A percentile compares a stretch with the other conserved stretches of the same genome.
Evolutionary conservation across 352 stramenopile species (phyloP).

Genomic region (Pythium periplocum): DNA sequence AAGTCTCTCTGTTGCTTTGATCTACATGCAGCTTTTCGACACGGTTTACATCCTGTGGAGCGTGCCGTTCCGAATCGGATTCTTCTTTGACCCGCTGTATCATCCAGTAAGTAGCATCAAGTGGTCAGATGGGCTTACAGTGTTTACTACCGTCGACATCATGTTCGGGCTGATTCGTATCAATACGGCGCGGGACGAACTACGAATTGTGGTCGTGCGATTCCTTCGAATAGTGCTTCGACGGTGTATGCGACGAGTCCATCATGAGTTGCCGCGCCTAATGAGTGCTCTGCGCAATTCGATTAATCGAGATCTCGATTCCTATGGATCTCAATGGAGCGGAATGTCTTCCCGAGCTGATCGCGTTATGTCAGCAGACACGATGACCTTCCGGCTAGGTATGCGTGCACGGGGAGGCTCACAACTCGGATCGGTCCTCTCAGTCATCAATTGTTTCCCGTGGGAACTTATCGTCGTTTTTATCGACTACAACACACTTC

Average conservation of each 20-base stretch:
- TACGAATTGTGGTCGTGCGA: background rate
- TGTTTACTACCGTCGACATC: constrained; percentile 24
- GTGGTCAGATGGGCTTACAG: constrained; percentile 20
- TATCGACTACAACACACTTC: constrained; percentile 37
- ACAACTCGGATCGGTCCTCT: background rate
- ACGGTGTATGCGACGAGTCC: constrained; percentile 10
- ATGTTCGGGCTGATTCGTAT: background rate
- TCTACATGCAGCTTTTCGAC: constrained; percentile 14
- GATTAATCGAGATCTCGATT: constrained; percentile 9
- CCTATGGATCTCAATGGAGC: constrained; percentile 8
- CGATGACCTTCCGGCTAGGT: constrained; percentile 4
- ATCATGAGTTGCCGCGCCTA: constrained; percentile 7
- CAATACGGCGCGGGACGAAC: constrained; percentile 4
- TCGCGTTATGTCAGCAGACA: constrained; percentile 9
- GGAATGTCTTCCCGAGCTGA: constrained; percentile 5
- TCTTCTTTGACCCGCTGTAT: constrained; percentile 38
- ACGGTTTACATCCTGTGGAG: constrained; percentile 23
- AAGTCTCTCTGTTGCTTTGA: too few relatives aligned
- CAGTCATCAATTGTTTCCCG: constrained; percentile 26
- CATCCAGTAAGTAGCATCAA: constrained; percentile 1
- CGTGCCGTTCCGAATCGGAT: constrained; percentile 29
- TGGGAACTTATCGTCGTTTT: constrained; percentile 28
- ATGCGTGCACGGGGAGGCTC: background rate
- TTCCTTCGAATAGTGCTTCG: background rate
- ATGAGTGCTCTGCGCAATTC: constrained; percentile 12